Evolutionary conservation across 257 asterid genomes (phyloP).

Genomic region (Apocynum venetum): DNA sequence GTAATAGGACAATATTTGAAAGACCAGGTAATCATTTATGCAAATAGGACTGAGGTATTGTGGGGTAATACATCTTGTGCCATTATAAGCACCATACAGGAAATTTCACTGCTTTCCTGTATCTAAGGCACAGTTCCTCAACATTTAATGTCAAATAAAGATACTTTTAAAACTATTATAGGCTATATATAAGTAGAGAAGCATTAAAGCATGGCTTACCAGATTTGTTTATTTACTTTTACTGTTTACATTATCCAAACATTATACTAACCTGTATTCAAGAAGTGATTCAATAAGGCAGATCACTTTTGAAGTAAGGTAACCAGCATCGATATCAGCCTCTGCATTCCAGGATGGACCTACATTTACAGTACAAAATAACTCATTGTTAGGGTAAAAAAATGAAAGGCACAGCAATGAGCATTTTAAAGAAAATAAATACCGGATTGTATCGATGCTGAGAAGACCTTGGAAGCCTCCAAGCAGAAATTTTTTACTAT

Average conservation of each 20-base stretch:
- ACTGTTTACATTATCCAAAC: constrained; percentile 20
- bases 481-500: constrained; percentile 42
- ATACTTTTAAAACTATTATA: background rate
- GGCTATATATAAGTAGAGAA: background rate
- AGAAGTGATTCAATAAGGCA: constrained; percentile 65
- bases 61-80: background rate
- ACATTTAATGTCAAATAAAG: background rate
- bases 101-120: no score
- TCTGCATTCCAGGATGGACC: constrained; percentile 40
- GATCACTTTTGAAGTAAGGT: constrained; percentile 50
- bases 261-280: constrained; percentile 58
- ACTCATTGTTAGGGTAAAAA: constrained; percentile 6
- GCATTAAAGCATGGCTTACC: background rate
- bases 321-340: constrained; percentile 41
- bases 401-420: background rate
- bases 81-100: background rate
- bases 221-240: background rate
- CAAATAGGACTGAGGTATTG: background rate
- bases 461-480: constrained; percentile 46
- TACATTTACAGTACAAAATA: constrained; percentile 20
- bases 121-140: no score
- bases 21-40: background rate
- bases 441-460: constrained; percentile 51
- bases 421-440: constrained; percentile 8
- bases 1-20: background rate